Base-by-base conservation (phyloP, 768 basidiomycete genomes). In the Russula foetens region DNA sequence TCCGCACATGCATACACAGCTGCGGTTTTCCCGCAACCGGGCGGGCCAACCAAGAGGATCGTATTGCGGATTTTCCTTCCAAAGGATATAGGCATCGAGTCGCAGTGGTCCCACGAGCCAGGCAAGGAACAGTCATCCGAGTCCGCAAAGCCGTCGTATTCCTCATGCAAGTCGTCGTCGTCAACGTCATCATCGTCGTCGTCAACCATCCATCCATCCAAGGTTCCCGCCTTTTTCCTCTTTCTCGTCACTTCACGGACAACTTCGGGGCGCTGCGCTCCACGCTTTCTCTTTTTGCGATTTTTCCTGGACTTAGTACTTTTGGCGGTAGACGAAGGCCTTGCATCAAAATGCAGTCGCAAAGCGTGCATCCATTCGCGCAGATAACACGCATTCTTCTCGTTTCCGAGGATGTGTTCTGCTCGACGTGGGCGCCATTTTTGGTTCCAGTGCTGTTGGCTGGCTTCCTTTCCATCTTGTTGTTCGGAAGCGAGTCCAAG, bases 1-100 rank as follows among this genome's bases (percentile, higher is more conserved):
- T 85, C 83, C 5, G 94, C 92, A 69, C 93, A 95, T 0, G 96
- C 94, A 72, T 97, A 94, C 2, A 97, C 88, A 23, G 92, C 82
- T 1, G 92, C 86, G 6, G 93, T 95, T 75, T 99, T 99, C 33
- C 97, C 97, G 55, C 78, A 79, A 12, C 95, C 96, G 33, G 80
- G 73, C 1, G 92, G 93, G 0, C 97, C 97, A 45, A 76, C 70
- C 43, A 99, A 79, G 15, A 99, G 75, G 51, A 98, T 88, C 0
- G 92, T 88, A 71, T 98, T 98, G 50, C 86, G 85, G 35, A 98
- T 77, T 50, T 77, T 72, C 44, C 76, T 74, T 44, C 69, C 66
- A 66, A 82, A 78, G 49, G 67, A 66, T 2, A 69, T 53, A 9
- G 67, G 56, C 33, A 11, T 26, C 3, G 56, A 19, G 12, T 60